Evolutionary conservation across 2,329 filamentous ascomycete genomes (phyloP), one percentile per base, ranked within the genome.

Genomic region (Colletotrichum paranaense): DNA sequence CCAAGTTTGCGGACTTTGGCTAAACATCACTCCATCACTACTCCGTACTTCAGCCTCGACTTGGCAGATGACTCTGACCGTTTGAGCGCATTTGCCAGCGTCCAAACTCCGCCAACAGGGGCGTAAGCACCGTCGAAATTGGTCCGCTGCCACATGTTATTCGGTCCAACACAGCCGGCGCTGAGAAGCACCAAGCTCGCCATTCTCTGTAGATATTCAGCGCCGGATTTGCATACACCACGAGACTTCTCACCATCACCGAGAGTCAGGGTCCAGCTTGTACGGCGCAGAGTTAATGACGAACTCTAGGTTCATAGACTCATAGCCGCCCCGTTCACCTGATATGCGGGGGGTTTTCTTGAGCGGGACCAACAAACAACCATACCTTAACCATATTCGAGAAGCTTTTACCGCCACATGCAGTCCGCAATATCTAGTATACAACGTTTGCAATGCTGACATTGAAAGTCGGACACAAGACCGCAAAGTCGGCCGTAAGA

Each of bases 121-220:
- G 26, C 42, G 22, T 38, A 26, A 49, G 19, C 38, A 19, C 8
- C 19, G 59, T 62, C 19, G 9, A 35, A 16, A 42, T 42, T 8
- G 19, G 24, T 28, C 30, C n/a, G n/a, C 30, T 59, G 46, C 70
- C 70, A 73, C 70, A 60, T 73, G 70, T 38, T 38, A 62, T 55
- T 53, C 52, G 65, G 53, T 46, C 42, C 30, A 63, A 58, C 19
- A 22, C 1, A 49, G 42, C 8, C 42, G 42, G 42, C 19, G 42
- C 42, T 46, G 30, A 57, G 32, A 46, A n/a, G 30, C 30, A 28
- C 6, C 58, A 28, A 32, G 42, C 30, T 32, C 32, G 14, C 38
- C 14, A 6, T 19, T 26, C 24, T 46, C 38, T 42, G 28, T 26
- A 30, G 28, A 5, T 42, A 1, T 3, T 42, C n/a, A 59, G 30